A percentile compares a stretch with the other conserved stretches of the same genome.
Evolutionary conservation across 176 grass and related monocot species (phyloP).

Genomic region (Hordeum vulgare): DNA sequence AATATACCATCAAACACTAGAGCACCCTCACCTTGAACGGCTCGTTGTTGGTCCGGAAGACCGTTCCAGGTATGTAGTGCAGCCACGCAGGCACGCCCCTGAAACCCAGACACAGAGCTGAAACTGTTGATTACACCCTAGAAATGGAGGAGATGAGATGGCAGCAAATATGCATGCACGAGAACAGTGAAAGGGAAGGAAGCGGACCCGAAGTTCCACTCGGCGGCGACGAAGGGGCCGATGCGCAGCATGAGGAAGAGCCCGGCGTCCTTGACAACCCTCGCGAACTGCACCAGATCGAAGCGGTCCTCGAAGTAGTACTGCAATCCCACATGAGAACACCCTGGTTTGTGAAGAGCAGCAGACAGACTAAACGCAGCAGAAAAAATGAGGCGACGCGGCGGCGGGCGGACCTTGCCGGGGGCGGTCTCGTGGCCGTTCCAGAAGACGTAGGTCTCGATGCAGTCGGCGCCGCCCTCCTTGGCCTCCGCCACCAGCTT

Average conservation of each 20-base stretch:
- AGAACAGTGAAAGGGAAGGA: not conserved
- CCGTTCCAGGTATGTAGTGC: conserved; percentile 78
- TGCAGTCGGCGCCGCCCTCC: conserved; percentile 69
- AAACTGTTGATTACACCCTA: not conserved
- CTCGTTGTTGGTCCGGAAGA: conserved; percentile 63
- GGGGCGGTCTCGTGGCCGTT: conserved; percentile 89
- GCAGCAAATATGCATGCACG: not conserved
- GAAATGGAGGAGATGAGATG: not conserved
- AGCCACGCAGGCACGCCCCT: conserved; percentile 93
- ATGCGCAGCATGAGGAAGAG: conserved; percentile 90
- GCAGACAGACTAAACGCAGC: conserved; percentile 1
- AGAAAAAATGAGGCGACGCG: not conserved
- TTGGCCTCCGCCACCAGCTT: conserved; percentile 72
- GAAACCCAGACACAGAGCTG: not conserved
- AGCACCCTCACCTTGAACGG: conserved; percentile 65
- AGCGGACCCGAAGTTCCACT: conserved; percentile 78
- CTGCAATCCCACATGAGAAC: conserved; percentile 24
- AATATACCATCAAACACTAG: not conserved
- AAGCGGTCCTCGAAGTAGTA: conserved; percentile 97
- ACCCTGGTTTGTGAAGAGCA: not conserved
- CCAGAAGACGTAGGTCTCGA: conserved; percentile 99
- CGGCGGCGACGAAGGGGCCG: conserved; percentile 83
- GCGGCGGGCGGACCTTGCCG: conserved; percentile 46
- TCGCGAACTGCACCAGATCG: conserved; percentile 74
- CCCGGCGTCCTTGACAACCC: conserved; percentile 64